Evolutionary conservation across 2,329 filamentous ascomycete species (phyloP).

Genomic region (Colletotrichum sp.): DNA sequence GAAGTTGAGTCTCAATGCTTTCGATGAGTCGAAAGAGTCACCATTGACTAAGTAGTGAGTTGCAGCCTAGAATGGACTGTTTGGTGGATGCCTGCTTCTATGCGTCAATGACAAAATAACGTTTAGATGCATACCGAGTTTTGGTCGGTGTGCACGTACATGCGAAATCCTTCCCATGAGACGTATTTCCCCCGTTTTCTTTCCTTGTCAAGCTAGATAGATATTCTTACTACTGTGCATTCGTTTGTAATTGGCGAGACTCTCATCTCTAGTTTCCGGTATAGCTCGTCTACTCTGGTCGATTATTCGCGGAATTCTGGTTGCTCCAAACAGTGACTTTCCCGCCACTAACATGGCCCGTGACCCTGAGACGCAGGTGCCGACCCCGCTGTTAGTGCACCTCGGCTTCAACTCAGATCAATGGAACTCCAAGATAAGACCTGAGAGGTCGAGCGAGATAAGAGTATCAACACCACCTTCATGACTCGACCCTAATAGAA

Average conservation of each 20-base stretch:
- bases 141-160: neutral
- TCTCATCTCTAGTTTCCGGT: neutral
- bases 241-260: neutral
- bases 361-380: neutral
- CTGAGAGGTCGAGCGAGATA: neutral
- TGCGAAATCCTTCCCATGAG: neutral
- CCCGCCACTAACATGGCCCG: neutral
- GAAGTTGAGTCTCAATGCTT: neutral
- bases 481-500: neutral
- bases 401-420: neutral
- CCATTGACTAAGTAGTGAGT: neutral
- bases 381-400: conserved; percentile 15
- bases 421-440: neutral
- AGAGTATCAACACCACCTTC: neutral
- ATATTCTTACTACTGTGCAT: neutral
- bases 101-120: neutral
- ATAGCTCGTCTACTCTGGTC: neutral
- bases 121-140: neutral
- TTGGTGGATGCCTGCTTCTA: neutral
- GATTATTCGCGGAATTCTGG: neutral
- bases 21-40: neutral
- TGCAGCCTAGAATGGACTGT: neutral
- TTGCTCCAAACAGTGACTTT: neutral
- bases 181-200: neutral
- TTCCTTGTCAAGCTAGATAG: neutral